phyloP scores from a whole-genome alignment of 805 yeast genomes.

The Kazachstania africana region DNA sequence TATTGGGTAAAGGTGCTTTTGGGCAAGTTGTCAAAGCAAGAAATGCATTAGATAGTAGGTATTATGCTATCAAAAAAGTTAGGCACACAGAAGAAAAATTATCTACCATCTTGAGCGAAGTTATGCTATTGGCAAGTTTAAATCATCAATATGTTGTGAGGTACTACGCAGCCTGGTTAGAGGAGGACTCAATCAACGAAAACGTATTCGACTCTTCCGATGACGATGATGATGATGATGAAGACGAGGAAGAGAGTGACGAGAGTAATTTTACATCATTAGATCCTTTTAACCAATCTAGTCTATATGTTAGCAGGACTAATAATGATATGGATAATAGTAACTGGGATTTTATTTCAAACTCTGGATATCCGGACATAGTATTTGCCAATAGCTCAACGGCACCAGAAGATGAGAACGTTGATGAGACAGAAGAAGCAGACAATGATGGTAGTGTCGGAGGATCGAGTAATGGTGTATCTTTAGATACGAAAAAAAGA shows the following conservation, averaged over 20 bases:
- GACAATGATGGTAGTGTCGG: slow-evolving; percentile 1
- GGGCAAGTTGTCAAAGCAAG: slow-evolving; percentile 98
- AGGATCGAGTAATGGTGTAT: slow-evolving; percentile 6
- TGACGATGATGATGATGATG: slow-evolving; percentile 15
- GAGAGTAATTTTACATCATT: slow-evolving; percentile 6
- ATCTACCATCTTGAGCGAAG: slow-evolving; percentile 78
- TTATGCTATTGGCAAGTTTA: slow-evolving; percentile 77
- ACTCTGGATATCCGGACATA: slow-evolving; percentile 37
- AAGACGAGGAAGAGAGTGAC: slow-evolving; percentile 1
- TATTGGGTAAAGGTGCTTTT: slow-evolving; percentile 88
- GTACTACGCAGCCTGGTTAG: slow-evolving; percentile 96
- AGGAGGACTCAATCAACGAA: slow-evolving; percentile 45
- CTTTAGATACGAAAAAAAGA: not conserved
- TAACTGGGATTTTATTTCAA: slow-evolving; percentile 56
- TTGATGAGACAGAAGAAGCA: slow-evolving; percentile 3
- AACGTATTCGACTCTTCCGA: slow-evolving; percentile 26
- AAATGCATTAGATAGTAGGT: slow-evolving; percentile 85
- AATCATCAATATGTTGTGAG: slow-evolving; percentile 94
- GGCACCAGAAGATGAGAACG: slow-evolving; percentile 6
- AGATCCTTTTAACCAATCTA: slow-evolving; percentile 19
- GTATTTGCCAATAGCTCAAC: slow-evolving; percentile 36
- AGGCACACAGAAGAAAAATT: slow-evolving; percentile 71
- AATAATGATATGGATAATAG: slow-evolving; percentile 14
- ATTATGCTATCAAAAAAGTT: slow-evolving; percentile 88
- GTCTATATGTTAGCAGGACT: slow-evolving; percentile 23